Conservation (phyloP, 2,329 filamentous ascomycete genomes). For the Fusarium beomiforme region DNA sequence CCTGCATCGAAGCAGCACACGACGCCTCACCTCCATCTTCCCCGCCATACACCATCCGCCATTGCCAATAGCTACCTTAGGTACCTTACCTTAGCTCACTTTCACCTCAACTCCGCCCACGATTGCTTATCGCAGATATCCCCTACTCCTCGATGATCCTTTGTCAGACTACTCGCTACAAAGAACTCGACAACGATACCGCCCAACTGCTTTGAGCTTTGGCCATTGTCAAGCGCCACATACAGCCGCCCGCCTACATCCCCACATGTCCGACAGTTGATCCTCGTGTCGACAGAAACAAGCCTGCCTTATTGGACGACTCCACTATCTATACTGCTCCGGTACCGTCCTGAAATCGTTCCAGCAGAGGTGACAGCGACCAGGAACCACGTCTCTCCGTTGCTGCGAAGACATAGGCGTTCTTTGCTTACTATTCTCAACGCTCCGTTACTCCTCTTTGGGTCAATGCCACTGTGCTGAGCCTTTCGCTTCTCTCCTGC, state of each 20-base stretch:
- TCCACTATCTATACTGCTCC: conserved; percentile 40
- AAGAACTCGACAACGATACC: conserved; percentile 17
- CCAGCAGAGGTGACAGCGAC: conserved; percentile 27
- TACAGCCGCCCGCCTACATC: conserved; percentile 40
- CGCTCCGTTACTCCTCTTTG: conserved; percentile 24
- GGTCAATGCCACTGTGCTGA: conserved; percentile 46
- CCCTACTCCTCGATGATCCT: conserved; percentile 3
- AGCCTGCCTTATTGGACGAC: conserved; percentile 43
- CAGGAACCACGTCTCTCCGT: conserved; percentile 22
- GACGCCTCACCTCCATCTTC: conserved; percentile 36
- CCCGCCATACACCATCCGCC: conserved; percentile 32
- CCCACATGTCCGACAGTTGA: conserved; percentile 44
- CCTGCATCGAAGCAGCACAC: conserved; percentile 33
- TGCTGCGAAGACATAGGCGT: conserved; percentile 20
- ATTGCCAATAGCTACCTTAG: conserved; percentile 30
- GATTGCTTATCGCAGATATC: conserved; percentile 31
- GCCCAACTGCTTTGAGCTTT: conserved; percentile 18
- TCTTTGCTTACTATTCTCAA: conserved; percentile 30
- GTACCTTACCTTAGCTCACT: conserved; percentile 32
- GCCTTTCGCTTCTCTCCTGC: conserved; percentile 23
- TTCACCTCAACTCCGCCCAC: conserved; percentile 32
- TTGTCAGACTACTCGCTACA: conserved; percentile 12
- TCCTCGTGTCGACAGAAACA: conserved; percentile 43
- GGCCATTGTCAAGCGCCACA: conserved; percentile 37
- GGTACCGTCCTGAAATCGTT: conserved; percentile 34